Evolutionary conservation across 352 stramenopile genomes (phyloP), one percentile per base, ranked within the genome.

Genomic region (Aphanomyces euteiches): DNA sequence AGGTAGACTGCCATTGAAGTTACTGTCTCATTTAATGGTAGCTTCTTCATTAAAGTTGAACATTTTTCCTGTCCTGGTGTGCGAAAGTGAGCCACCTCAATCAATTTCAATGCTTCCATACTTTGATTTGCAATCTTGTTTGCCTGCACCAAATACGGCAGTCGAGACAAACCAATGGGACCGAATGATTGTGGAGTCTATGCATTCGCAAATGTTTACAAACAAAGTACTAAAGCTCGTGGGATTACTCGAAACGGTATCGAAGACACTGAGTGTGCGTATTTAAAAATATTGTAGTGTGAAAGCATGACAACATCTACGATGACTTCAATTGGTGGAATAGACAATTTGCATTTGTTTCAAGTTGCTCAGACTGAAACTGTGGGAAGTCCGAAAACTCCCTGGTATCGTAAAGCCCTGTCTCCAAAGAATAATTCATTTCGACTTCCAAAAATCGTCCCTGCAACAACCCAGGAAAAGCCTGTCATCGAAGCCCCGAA

Each of bases 61-160:
- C 59, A 90, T 90, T 67, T 92, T 92, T 50, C 84, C 83, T 3
- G 83, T 88, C 10, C 72, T 92, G 59, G 78, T 92, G 47, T 80
- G 74, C 0, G 82, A 90, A 38, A 90, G 83, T 57, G 78, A 82
- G 21, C 84, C 84, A 10, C 83, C 82, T 10, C 82, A 83, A n/a
- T 77, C 79, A 40, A 89, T 90, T 66, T 72, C 73, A 1, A 87
- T 92, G 77, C 75, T 92, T 28, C 84, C 84, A 43, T 90, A 82
- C 74, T 92, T 92, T 72, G 81, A 92, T 57, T 67, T 92, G 67
- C 79, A 81, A 13, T 82, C 90, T 56, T 90, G 84, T 58, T 79
- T 92, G 38, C 84, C 84, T 5, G 71, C 54, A 7, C 15, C 48
- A 0, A 73, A 69, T 1, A 57, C 76, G 45, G 63, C 80, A 28